These are phyloP conservation scores for Beauveria bassiana DNA, from an alignment of 2,329 filamentous ascomycete genomes.

Conservation along the genomic window DNA sequence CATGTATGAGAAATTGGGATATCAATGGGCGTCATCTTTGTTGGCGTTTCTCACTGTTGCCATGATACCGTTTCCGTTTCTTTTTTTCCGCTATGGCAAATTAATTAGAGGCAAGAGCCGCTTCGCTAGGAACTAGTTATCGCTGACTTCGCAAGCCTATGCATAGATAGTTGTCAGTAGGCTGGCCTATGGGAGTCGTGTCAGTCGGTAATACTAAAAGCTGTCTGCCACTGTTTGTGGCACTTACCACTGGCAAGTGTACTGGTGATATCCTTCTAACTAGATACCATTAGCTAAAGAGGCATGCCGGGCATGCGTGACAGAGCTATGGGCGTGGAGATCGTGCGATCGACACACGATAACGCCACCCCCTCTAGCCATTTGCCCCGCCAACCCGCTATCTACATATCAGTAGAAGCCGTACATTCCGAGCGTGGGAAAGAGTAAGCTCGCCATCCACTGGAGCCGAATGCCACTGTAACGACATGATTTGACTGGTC, in stretches of 20 bases:
- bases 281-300: not conserved
- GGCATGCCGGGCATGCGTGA: no score
- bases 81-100: slow-evolving; percentile 56
- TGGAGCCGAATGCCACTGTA: no score
- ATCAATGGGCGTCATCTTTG: slow-evolving; percentile 60
- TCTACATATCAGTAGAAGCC: not conserved
- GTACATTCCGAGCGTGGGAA: no score
- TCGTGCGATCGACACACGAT: no score
- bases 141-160: no score
- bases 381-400: no score
- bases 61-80: slow-evolving; percentile 55
- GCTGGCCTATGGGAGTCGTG: not conserved
- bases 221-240: not conserved
- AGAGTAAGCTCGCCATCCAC: no score
- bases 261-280: not conserved
- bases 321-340: not conserved
- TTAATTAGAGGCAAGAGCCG: slow-evolving; percentile 45
- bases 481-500: no score
- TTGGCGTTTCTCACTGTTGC: slow-evolving; percentile 53
- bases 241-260: not conserved
- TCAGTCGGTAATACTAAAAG: not conserved
- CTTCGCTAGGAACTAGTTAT: slow-evolving; percentile 30
- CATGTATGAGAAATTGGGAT: slow-evolving; percentile 62
- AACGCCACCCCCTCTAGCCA: no score
- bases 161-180: not conserved